phyloP scores from a whole-genome alignment of 2,329 filamentous ascomycete species.

The Achaetomium macrosporum region DNA sequence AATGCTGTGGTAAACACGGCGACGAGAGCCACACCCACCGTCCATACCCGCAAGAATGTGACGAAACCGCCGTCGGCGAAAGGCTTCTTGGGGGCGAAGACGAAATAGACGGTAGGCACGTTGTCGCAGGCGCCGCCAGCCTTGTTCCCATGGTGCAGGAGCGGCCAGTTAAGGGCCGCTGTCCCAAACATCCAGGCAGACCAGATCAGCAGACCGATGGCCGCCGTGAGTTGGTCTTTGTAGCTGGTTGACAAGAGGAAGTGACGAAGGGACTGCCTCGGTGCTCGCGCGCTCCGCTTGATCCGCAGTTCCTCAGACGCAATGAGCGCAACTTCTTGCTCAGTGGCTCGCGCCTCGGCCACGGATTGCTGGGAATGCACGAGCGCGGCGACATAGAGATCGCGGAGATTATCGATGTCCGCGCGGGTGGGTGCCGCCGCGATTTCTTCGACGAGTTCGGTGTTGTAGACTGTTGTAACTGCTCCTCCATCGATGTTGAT shows the following conservation, averaged over 20 bases:
- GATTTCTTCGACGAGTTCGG: conserved; percentile 23
- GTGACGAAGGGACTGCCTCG: conserved; percentile 19
- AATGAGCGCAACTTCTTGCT: conserved; percentile 22
- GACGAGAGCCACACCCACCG: conserved; percentile 22
- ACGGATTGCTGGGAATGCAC: conserved; percentile 21
- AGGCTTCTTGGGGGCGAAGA: conserved; percentile 24
- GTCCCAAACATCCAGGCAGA: conserved; percentile 26
- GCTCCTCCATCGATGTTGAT: conserved; percentile 16
- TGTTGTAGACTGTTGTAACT: conserved; percentile 24
- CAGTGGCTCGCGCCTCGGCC: conserved; percentile 20
- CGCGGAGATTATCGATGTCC: conserved; percentile 25
- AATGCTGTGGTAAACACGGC: conserved; percentile 23
- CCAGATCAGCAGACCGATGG: conserved; percentile 23
- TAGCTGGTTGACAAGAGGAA: conserved; percentile 23
- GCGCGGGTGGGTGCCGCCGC: conserved; percentile 22
- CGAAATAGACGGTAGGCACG: conserved; percentile 24
- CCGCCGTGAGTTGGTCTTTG: conserved; percentile 24
- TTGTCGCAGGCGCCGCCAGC: conserved; percentile 20
- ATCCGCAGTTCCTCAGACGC: conserved; percentile 23
- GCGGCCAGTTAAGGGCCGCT: conserved; percentile 24
- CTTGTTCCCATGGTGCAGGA: conserved; percentile 22
- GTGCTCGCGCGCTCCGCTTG: conserved; percentile 12
- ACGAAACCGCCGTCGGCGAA: conserved; percentile 20
- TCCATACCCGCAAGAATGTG: conserved; percentile 23
- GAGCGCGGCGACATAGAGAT: conserved; percentile 23